These are phyloP conservation scores for Rhododendron ferrugineum DNA, from an alignment of 148 eudicot species.

Conservation along the genomic window DNA sequence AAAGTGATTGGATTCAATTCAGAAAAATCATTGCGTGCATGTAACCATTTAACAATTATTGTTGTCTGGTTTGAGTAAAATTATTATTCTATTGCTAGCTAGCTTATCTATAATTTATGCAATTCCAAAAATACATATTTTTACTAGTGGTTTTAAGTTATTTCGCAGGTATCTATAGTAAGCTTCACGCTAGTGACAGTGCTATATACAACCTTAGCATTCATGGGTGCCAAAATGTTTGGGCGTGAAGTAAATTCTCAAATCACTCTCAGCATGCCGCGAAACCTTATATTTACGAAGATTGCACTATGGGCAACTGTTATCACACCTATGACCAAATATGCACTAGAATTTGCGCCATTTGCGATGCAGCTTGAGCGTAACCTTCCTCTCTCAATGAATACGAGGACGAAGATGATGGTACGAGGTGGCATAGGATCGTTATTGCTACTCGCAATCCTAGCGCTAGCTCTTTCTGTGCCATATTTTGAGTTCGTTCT, in stretches of 20 bases:
- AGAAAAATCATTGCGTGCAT: not conserved
- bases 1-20: not conserved
- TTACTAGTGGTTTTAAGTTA: not conserved
- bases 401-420: slow-evolving; percentile 37
- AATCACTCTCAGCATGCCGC: slow-evolving; percentile 83
- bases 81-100: not conserved
- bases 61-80: not conserved
- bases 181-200: slow-evolving; percentile 58
- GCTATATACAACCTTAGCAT: slow-evolving; percentile 51
- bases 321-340: slow-evolving; percentile 76
- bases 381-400: slow-evolving; percentile 39
- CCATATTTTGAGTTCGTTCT: slow-evolving; percentile 73
- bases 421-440: slow-evolving; percentile 56
- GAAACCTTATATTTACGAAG: slow-evolving; percentile 37
- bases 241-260: slow-evolving; percentile 60
- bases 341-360: slow-evolving; percentile 67
- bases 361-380: slow-evolving; percentile 60
- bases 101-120: not conserved
- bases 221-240: slow-evolving; percentile 68
- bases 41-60: not conserved
- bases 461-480: slow-evolving; percentile 54
- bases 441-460: slow-evolving; percentile 40
- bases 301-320: slow-evolving; percentile 83
- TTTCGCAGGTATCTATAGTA: slow-evolving; percentile 49
- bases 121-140: not conserved